Percentiles rank a stretch among this genome's conserved stretches.
Evolutionary conservation across 257 asterid species (phyloP).

Genomic region (Rubia yunnanensis): DNA sequence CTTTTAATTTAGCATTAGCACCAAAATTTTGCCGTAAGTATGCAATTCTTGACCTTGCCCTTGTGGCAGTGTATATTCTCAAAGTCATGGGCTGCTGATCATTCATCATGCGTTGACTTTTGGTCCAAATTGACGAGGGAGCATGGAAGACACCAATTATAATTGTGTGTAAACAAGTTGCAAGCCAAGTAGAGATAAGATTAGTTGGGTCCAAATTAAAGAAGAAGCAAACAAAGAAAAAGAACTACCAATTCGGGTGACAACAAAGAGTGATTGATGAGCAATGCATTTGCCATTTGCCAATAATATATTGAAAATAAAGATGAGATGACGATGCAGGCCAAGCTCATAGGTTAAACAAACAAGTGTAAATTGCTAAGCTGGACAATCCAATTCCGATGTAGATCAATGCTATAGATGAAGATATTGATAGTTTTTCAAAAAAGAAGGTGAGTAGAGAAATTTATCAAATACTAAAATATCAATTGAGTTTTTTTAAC

Average conservation of each 20-base stretch:
- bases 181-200: neutral
- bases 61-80: neutral
- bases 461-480: no score
- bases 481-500: no score
- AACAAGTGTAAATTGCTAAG: neutral
- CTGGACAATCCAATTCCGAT: neutral
- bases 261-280: neutral
- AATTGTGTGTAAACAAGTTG: constrained; percentile 2
- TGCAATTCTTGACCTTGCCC: no score
- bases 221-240: neutral
- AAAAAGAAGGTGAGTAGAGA: no score
- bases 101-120: neutral
- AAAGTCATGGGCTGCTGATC: neutral
- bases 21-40: no score
- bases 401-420: neutral
- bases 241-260: neutral
- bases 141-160: neutral
- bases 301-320: no score
- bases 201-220: neutral
- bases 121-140: neutral
- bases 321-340: neutral
- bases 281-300: neutral
- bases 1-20: no score
- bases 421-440: neutral
- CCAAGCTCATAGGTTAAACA: neutral